A percentile compares a stretch with the other conserved stretches of the same genome.
Evolutionary conservation across 2,329 filamentous ascomycete genomes (phyloP).

Genomic region (Ophiostoma novo-ulmi): DNA sequence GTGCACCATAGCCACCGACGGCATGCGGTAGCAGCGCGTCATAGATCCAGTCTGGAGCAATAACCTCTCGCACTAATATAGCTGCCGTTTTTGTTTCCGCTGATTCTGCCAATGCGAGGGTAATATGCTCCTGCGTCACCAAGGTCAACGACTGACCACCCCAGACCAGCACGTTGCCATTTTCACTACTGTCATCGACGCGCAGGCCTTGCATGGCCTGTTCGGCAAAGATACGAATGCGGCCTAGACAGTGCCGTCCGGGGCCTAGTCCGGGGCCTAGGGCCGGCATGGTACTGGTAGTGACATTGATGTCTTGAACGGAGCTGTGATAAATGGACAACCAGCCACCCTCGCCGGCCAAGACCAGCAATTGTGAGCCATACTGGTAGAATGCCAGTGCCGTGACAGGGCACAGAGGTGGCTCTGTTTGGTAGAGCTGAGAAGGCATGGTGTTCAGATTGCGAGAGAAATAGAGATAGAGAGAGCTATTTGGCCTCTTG

Average conservation of each 20-base stretch:
- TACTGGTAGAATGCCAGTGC: constrained; percentile 49
- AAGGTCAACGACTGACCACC: constrained; percentile 58
- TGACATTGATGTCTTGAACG: constrained; percentile 25
- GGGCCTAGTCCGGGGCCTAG: background rate
- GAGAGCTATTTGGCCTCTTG: background rate
- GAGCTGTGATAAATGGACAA: constrained; percentile 48
- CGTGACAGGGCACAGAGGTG: constrained; percentile 50
- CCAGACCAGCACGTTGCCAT: constrained; percentile 56
- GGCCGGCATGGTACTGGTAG: no score
- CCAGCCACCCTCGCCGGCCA: constrained; percentile 57
- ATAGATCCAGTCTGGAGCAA: constrained; percentile 71
- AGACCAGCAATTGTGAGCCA: constrained; percentile 29
- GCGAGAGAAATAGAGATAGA: background rate
- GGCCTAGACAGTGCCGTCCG: constrained; percentile 32
- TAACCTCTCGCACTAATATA: constrained; percentile 37
- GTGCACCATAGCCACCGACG: constrained; percentile 43
- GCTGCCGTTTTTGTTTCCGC: background rate
- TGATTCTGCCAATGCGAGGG: constrained; percentile 31
- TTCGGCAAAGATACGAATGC: constrained; percentile 54
- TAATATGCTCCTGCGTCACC: constrained; percentile 35
- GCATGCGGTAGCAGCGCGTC: constrained; percentile 52
- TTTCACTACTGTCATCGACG: constrained; percentile 32
- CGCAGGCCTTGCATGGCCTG: constrained; percentile 71
- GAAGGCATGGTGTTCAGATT: constrained; percentile 8
- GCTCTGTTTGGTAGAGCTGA: background rate